Evolutionary conservation across 805 yeast genomes (phyloP).

Genomic region (Myxozyma melibiosi): DNA sequence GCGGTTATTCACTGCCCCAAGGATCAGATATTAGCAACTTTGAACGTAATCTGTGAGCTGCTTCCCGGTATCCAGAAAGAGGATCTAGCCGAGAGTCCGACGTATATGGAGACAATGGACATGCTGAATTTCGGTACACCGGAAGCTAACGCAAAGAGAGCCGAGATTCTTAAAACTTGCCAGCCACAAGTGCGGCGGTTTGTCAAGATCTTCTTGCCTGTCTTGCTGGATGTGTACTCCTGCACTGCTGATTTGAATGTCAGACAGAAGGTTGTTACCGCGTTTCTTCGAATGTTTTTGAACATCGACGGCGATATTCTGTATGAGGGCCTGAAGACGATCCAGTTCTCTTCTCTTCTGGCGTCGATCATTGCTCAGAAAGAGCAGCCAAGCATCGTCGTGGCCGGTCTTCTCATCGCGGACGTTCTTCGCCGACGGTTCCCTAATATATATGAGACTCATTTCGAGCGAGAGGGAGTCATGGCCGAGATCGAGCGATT

Average conservation of each 20-base stretch:
- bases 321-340: constrained; percentile 30
- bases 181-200: constrained; percentile 42
- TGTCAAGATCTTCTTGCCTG: constrained; percentile 52
- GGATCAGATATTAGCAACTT: constrained; percentile 57
- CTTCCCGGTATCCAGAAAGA: constrained; percentile 51
- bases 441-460: constrained; percentile 49
- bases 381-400: constrained; percentile 45
- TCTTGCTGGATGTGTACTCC: constrained; percentile 65
- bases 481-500: constrained; percentile 51
- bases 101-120: not conserved
- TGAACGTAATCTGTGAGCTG: constrained; percentile 58
- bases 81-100: constrained; percentile 34
- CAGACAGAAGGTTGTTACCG: constrained; percentile 58
- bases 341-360: constrained; percentile 39
- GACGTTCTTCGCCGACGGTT: constrained; percentile 49
- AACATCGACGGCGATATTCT: constrained; percentile 42
- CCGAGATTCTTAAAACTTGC: constrained; percentile 27
- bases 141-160: constrained; percentile 36
- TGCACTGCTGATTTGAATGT: constrained; percentile 70
- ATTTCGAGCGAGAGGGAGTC: constrained; percentile 75
- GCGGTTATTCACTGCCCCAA: constrained; percentile 74
- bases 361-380: constrained; percentile 40
- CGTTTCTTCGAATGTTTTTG: constrained; percentile 55
- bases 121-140: not conserved
- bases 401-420: constrained; percentile 56